phyloP scores from a whole-genome alignment of 2,329 filamentous ascomycete species.

The Arachnomyces sp. region DNA sequence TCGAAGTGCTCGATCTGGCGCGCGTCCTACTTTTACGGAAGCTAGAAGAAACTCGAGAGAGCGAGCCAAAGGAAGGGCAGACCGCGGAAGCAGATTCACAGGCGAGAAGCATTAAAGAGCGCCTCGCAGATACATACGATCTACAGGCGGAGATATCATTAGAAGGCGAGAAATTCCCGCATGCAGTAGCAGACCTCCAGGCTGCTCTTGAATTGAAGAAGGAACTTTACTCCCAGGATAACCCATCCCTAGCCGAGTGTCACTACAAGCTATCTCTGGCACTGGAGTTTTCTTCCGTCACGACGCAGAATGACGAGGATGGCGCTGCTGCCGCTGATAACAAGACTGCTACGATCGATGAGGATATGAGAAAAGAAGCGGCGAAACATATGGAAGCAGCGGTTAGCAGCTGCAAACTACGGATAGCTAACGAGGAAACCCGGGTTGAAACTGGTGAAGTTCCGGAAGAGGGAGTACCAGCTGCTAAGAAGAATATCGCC shows the following conservation, averaged over 20 bases:
- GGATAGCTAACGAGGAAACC: constrained; percentile 46
- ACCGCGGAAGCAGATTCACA: constrained; percentile 31
- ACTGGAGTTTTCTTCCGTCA: constrained; percentile 83
- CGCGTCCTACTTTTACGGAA: constrained; percentile 52
- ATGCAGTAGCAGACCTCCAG: constrained; percentile 77
- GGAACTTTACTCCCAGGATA: constrained; percentile 68
- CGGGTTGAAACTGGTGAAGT: constrained; percentile 30
- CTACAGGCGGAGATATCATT: constrained; percentile 93
- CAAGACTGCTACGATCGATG: constrained; percentile 37
- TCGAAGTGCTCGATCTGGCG: constrained; percentile 55
- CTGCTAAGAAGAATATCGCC: constrained; percentile 41
- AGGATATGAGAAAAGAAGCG: constrained; percentile 49
- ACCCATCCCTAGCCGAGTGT: constrained; percentile 81
- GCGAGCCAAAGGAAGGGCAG: constrained; percentile 41
- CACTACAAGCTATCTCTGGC: constrained; percentile 95
- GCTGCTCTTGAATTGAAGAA: constrained; percentile 70
- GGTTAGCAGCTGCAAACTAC: constrained; percentile 49
- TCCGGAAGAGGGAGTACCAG: constrained; percentile 30
- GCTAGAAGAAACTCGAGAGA: constrained; percentile 41
- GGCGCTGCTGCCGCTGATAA: constrained; percentile 33
- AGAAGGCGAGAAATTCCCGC: constrained; percentile 85
- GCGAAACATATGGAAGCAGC: constrained; percentile 52
- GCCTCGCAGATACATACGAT: constrained; percentile 86
- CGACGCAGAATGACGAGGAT: constrained; percentile 35
- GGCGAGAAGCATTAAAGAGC: constrained; percentile 63